Evolutionary conservation across 139 green algal species (phyloP).

Genomic region (Picochlorum sp.): DNA sequence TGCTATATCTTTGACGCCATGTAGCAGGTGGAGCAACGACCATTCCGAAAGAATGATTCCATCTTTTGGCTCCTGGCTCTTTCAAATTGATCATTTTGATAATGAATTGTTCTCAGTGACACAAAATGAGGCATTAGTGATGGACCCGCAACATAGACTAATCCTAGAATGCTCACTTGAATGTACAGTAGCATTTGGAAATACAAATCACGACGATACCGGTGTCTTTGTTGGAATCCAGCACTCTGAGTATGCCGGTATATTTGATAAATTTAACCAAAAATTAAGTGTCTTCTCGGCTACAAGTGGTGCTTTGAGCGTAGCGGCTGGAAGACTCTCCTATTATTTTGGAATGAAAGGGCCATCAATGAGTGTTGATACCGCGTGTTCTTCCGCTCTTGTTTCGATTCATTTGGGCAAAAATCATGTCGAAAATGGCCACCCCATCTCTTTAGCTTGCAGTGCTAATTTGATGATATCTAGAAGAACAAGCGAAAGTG

Average conservation of each 20-base stretch:
- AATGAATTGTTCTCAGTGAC: conserved; percentile 22
- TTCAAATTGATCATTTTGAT: conserved; percentile 31
- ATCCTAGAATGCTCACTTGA: conserved; percentile 29
- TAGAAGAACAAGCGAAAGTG: conserved; percentile 15
- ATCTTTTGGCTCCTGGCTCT: conserved; percentile 31
- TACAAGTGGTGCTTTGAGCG: conserved; percentile 41
- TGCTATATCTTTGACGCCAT: conserved; percentile 17
- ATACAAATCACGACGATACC: background rate
- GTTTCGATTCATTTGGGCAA: conserved; percentile 24
- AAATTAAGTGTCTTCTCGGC: conserved; percentile 11
- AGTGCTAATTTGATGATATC: conserved; percentile 33
- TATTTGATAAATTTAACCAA: conserved; percentile 7
- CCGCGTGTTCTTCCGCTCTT: conserved; percentile 69
- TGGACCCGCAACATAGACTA: conserved; percentile 61
- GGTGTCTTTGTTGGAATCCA: conserved; percentile 7
- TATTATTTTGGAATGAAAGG: conserved; percentile 59
- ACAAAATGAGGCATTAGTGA: conserved; percentile 16
- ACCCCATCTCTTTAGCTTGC: background rate
- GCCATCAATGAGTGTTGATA: conserved; percentile 65
- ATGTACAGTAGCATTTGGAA: background rate
- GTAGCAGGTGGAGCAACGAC: conserved; percentile 17
- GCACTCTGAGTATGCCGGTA: conserved; percentile 1
- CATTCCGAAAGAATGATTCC: background rate
- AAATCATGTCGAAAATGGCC: background rate
- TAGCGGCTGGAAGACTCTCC: conserved; percentile 65